A percentile compares a stretch with the other conserved stretches of the same genome.
Evolutionary conservation across 1,284 basidiomycete genomes (phyloP).

Genomic region (Coniferiporia sulphurascens): DNA sequence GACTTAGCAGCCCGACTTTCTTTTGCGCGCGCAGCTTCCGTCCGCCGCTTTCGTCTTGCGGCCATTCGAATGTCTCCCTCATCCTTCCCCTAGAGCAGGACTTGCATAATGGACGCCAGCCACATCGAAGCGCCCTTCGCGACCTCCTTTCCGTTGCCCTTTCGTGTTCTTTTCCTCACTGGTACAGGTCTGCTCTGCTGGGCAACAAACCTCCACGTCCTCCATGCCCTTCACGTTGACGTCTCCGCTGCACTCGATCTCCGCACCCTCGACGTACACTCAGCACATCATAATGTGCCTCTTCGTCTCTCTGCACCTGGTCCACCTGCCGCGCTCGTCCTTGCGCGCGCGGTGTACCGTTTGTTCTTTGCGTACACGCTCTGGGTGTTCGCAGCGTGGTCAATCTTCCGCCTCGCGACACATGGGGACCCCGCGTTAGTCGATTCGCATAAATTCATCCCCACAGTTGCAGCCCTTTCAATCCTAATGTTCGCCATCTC

Average conservation of each 20-base stretch:
- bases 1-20: too few relatives aligned
- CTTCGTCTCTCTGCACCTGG: conserved; percentile 33
- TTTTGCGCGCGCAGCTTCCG: neutral
- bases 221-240: conserved; percentile 73
- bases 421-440: conserved; percentile 52
- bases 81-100: neutral
- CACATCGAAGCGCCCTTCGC: conserved; percentile 40
- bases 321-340: conserved; percentile 25
- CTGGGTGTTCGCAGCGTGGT: conserved; percentile 64
- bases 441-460: conserved; percentile 73
- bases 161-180: conserved; percentile 71
- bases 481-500: conserved; percentile 54
- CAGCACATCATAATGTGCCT: conserved; percentile 24
- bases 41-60: neutral
- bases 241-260: conserved; percentile 64
- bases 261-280: conserved; percentile 27
- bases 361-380: conserved; percentile 55
- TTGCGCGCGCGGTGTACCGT: conserved; percentile 65
- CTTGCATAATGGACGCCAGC: neutral
- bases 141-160: conserved; percentile 72
- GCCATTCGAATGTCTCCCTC: neutral
- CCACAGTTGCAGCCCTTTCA: conserved; percentile 60
- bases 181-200: conserved; percentile 72
- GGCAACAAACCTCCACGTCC: conserved; percentile 85
- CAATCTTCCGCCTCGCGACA: conserved; percentile 56